Evolutionary conservation across 176 grass and related monocot species (phyloP).

Genomic region (Carex parvula): DNA sequence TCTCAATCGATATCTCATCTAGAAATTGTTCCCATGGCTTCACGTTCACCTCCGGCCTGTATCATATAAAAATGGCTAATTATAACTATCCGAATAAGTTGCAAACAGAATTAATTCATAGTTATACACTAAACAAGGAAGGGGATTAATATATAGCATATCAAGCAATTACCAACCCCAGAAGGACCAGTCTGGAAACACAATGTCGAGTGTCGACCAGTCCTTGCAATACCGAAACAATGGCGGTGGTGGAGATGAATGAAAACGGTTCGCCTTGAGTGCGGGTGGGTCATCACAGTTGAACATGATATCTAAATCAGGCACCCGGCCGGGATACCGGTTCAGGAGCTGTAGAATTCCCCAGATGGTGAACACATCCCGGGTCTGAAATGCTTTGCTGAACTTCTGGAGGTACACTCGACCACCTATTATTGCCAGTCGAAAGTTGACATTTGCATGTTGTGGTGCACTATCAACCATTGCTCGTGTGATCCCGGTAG

Average conservation of each 20-base stretch:
- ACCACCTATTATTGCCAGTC: constrained; percentile 43
- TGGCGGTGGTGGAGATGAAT: background rate
- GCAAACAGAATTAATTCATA: background rate
- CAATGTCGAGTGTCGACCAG: constrained; percentile 43
- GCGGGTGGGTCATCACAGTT: constrained; percentile 51
- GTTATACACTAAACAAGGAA: background rate
- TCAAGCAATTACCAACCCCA: constrained; percentile 68
- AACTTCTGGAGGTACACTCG: constrained; percentile 58
- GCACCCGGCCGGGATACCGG: constrained; percentile 65
- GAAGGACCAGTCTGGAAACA: constrained; percentile 97
- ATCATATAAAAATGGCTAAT: background rate
- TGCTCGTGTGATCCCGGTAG: constrained; percentile 35
- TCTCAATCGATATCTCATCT: constrained; percentile 38
- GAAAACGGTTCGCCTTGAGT: constrained; percentile 22
- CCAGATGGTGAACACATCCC: constrained; percentile 76
- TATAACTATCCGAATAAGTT: background rate
- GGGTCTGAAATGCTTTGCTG: constrained; percentile 46
- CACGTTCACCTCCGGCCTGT: constrained; percentile 65
- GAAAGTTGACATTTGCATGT: constrained; percentile 50
- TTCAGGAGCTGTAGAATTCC: constrained; percentile 69
- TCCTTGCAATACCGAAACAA: constrained; percentile 93
- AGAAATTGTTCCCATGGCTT: constrained; percentile 56
- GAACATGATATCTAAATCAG: constrained; percentile 86
- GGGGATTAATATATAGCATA: background rate
- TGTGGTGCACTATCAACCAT: constrained; percentile 34